Conservation (phyloP, 2,329 filamentous ascomycete species). For the Epichloe bromicola region DNA sequence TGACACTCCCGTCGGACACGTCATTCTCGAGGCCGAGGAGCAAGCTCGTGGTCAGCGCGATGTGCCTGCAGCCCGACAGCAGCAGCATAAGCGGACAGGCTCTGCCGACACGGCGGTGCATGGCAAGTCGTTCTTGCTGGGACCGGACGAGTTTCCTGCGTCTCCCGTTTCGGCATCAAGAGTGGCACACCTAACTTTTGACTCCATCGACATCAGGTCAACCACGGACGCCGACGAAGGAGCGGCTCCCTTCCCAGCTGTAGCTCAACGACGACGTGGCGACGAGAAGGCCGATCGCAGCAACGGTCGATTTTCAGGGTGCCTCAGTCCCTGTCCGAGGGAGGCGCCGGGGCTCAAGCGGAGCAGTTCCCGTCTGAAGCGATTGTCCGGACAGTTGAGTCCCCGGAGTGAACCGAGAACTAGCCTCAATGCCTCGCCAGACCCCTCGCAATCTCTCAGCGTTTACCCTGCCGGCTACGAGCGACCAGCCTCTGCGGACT, state of each 20-base stretch:
- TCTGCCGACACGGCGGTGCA: slow-evolving; percentile 5
- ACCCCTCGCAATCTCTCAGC: slow-evolving; percentile 15
- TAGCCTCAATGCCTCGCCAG: slow-evolving; percentile 13
- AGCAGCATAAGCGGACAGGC: background rate
- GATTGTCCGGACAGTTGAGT: slow-evolving; percentile 37
- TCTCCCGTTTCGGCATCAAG: slow-evolving; percentile 9
- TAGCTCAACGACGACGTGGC: slow-evolving; percentile 47
- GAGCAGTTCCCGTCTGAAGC: slow-evolving; percentile 45
- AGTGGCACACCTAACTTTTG: slow-evolving; percentile 10
- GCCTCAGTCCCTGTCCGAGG: slow-evolving; percentile 33
- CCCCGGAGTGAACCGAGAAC: slow-evolving; percentile 26
- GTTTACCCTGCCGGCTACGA: slow-evolving; percentile 44
- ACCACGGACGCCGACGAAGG: slow-evolving; percentile 42
- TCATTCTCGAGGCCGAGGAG: slow-evolving; percentile 32
- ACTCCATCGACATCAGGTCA: slow-evolving; percentile 14
- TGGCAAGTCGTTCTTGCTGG: slow-evolving; percentile 12
- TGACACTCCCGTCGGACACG: slow-evolving; percentile 22
- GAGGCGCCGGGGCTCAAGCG: slow-evolving; percentile 36
- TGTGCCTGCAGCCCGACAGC: background rate
- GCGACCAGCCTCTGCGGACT: slow-evolving; percentile 67
- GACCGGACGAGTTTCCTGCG: slow-evolving; percentile 11
- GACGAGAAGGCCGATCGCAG: slow-evolving; percentile 33
- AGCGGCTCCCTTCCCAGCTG: slow-evolving; percentile 57
- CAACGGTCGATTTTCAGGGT: slow-evolving; percentile 33
- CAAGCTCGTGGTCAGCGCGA: slow-evolving; percentile 4